Percentiles rank a stretch among this genome's conserved stretches.
Evolutionary conservation across 495 filamentous ascomycete species (phyloP).

Genomic region (Astrothelium macrocarpum): DNA sequence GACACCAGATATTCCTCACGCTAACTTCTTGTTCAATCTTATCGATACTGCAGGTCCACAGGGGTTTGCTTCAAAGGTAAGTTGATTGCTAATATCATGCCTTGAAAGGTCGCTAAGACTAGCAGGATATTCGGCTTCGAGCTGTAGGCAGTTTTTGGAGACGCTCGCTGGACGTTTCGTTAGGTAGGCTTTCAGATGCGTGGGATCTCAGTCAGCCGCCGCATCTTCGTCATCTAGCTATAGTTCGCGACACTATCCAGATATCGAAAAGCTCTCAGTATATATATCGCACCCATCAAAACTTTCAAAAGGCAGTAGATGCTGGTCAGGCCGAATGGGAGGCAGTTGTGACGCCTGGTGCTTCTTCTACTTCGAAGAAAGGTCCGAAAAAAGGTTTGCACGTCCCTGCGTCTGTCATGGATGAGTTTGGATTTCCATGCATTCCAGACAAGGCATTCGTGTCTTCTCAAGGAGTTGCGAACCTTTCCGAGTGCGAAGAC

Average conservation of each 20-base stretch:
- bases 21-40: conserved; percentile 12
- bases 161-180: conserved; percentile 47
- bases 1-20: conserved; percentile 11
- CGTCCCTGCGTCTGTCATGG: neutral
- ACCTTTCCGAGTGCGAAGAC: neutral
- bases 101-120: conserved; percentile 38
- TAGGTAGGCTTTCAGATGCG: conserved; percentile 47
- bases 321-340: conserved; percentile 47
- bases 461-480: neutral
- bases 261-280: conserved; percentile 46
- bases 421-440: neutral
- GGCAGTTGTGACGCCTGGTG: conserved; percentile 39
- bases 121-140: conserved; percentile 39
- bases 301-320: conserved; percentile 50
- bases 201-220: conserved; percentile 55
- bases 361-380: conserved; percentile 21
- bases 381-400: conserved; percentile 25
- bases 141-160: conserved; percentile 47
- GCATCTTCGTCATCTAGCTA: conserved; percentile 51
- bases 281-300: conserved; percentile 46
- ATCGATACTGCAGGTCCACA: conserved; percentile 24
- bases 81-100: conserved; percentile 34
- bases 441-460: neutral
- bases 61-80: conserved; percentile 39
- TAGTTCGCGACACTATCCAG: conserved; percentile 52